phyloP scores from a whole-genome alignment of 805 yeast genomes.

The Candida suzukii region DNA sequence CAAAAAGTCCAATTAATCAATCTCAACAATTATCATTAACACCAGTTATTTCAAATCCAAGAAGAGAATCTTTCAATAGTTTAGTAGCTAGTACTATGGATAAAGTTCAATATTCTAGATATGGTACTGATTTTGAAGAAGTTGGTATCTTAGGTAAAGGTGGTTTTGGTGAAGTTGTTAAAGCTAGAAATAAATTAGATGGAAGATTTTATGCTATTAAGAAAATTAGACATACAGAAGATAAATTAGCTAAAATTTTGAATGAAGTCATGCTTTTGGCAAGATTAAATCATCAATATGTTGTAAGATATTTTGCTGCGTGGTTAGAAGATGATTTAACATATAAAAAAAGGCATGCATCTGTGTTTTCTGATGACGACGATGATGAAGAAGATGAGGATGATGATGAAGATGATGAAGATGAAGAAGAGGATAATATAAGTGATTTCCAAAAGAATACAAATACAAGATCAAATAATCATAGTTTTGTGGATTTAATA shows the following conservation, averaged over 20 bases:
- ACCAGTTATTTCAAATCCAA: slow-evolving; percentile 1
- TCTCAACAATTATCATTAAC: neutral
- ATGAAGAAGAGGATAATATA: slow-evolving; percentile 27
- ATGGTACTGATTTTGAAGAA: slow-evolving; percentile 91
- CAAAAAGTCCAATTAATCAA: slow-evolving; percentile 6
- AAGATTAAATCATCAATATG: slow-evolving; percentile 88
- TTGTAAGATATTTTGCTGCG: slow-evolving; percentile 93
- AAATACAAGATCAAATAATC: slow-evolving; percentile 23
- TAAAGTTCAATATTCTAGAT: slow-evolving; percentile 48
- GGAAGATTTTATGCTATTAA: slow-evolving; percentile 94
- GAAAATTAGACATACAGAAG: slow-evolving; percentile 77
- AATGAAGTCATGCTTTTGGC: slow-evolving; percentile 92
- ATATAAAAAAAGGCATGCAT: slow-evolving; percentile 3
- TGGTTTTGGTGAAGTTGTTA: slow-evolving; percentile 96
- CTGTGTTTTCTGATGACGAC: slow-evolving; percentile 20
- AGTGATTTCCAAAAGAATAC: too few species aligned
- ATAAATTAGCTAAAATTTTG: slow-evolving; percentile 70
- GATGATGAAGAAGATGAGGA: slow-evolving; percentile 19
- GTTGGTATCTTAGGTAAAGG: slow-evolving; percentile 88
- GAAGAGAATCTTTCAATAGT: slow-evolving; percentile 18
- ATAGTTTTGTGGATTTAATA: slow-evolving; percentile 54
- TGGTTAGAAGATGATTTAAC: slow-evolving; percentile 79
- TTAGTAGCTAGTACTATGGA: neutral
- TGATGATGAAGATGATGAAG: slow-evolving; percentile 17
- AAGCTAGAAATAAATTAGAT: slow-evolving; percentile 87